Evolutionary conservation across 78 protist species (phyloP).

Genomic region (Planoprotostelium fungivorum): DNA sequence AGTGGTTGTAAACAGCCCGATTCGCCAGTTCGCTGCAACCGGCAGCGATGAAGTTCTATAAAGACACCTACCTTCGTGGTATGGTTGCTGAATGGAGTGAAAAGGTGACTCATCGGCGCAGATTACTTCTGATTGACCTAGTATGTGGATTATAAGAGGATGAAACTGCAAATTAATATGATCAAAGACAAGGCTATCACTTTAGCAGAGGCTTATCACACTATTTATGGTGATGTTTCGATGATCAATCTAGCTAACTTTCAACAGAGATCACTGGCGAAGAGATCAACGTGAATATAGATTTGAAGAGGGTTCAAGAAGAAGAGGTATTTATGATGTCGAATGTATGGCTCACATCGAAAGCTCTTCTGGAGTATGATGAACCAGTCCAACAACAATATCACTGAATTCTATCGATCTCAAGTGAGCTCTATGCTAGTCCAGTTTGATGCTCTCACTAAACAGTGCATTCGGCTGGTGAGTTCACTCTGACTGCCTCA

Average conservation of each 20-base stretch:
- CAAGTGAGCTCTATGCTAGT: neutral
- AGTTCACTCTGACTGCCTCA: neutral
- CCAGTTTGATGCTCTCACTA: neutral
- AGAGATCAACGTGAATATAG: neutral
- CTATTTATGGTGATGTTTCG: neutral
- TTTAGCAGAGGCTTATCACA: neutral
- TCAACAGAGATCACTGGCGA: neutral
- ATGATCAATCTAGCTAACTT: neutral
- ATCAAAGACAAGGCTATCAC: neutral
- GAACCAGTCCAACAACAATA: neutral
- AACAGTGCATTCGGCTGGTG: neutral
- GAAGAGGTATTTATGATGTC: neutral
- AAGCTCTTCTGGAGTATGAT: neutral
- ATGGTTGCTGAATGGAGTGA: neutral
- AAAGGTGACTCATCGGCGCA: neutral
- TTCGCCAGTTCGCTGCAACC: too few relatives aligned
- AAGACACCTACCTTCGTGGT: neutral
- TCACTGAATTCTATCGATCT: neutral
- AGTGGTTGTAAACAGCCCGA: too few relatives aligned
- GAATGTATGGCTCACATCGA: neutral
- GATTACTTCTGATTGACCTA: neutral
- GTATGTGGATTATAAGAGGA: neutral
- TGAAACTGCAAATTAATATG: neutral
- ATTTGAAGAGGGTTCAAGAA: neutral
- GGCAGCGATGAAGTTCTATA: conserved; percentile 1